Evolutionary conservation across 2,329 filamentous ascomycete species (phyloP).

Genomic region (Sarocladiaceae sp.): DNA sequence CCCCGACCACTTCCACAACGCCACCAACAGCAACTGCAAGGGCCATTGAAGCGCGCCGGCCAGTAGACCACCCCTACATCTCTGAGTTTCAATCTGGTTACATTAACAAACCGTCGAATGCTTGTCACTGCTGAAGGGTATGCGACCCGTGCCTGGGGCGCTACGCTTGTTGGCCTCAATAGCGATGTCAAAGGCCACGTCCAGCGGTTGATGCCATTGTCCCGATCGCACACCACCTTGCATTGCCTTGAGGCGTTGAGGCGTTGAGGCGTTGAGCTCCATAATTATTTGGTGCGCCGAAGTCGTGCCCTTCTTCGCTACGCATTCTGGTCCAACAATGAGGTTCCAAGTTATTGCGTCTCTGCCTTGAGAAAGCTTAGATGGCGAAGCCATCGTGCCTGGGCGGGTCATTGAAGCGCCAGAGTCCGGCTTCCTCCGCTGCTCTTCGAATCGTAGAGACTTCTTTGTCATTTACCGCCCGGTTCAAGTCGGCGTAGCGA

Average conservation of each 20-base stretch:
- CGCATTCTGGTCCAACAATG: no score
- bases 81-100: not conserved
- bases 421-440: slow-evolving; percentile 65
- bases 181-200: not conserved
- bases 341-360: not conserved
- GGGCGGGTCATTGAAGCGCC: slow-evolving; percentile 67
- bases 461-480: slow-evolving; percentile 44
- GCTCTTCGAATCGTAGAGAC: slow-evolving; percentile 59
- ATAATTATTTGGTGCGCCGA: slow-evolving; percentile 9
- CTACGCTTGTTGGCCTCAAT: slow-evolving; percentile 3
- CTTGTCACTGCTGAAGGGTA: not conserved
- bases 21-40: slow-evolving; percentile 4
- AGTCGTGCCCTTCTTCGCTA: no score
- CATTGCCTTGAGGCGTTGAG: not conserved
- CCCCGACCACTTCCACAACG: not conserved
- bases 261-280: not conserved
- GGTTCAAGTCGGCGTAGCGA: slow-evolving; percentile 72
- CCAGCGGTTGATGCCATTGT: not conserved
- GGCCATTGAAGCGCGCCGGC: not conserved
- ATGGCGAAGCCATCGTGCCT: slow-evolving; percentile 46
- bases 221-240: not conserved
- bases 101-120: not conserved
- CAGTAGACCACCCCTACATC: not conserved
- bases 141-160: not conserved
- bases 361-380: slow-evolving; percentile 19